phyloP scores from a whole-genome alignment of 1,139 yeast genomes.

The Geotrichum citri-aurantii region DNA sequence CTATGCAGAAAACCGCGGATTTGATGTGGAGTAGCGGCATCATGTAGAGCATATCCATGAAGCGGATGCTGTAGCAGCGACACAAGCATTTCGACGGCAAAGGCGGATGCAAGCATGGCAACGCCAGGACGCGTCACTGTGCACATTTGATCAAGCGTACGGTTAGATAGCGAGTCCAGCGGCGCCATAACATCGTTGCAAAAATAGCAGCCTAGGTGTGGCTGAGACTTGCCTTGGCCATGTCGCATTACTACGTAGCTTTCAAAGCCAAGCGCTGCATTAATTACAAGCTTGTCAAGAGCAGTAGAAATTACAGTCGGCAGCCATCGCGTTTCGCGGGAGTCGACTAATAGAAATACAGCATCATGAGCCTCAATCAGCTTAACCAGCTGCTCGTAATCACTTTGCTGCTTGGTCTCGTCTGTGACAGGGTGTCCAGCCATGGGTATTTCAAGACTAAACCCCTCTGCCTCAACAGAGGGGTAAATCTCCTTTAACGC shows the following conservation, averaged over 20 bases:
- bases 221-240: slow-evolving; percentile 43
- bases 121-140: slow-evolving; percentile 97
- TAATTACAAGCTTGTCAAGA: slow-evolving; percentile 64
- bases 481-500: slow-evolving; percentile 73
- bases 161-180: slow-evolving; percentile 70
- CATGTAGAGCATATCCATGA: slow-evolving; percentile 44
- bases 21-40: slow-evolving; percentile 61
- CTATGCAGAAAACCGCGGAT: slow-evolving; percentile 73
- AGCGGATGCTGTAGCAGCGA: slow-evolving; percentile 65
- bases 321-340: slow-evolving; percentile 93
- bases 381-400: slow-evolving; percentile 47
- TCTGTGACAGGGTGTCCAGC: slow-evolving; percentile 78
- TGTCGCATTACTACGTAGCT: slow-evolving; percentile 91
- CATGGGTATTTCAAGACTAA: slow-evolving; percentile 79
- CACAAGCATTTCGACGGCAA: slow-evolving; percentile 78
- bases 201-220: slow-evolving; percentile 80
- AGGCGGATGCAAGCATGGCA: slow-evolving; percentile 78
- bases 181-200: slow-evolving; percentile 97
- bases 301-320: slow-evolving; percentile 79
- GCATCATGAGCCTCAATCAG: slow-evolving; percentile 70
- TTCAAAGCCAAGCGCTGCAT: slow-evolving; percentile 94
- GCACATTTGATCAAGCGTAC: slow-evolving; percentile 96
- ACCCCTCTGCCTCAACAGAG: slow-evolving; percentile 58
- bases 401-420: slow-evolving; percentile 45
- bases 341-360: slow-evolving; percentile 78